Conservation (phyloP, 129 eudicot species). For the carrot (Daucus carota) region DH1_v3.0 NC_030389.2:34342001-34342500, state of each 20-base stretch:
- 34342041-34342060: constrained; percentile 55
- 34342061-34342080: constrained; percentile 62
- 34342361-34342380: background rate
- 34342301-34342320: background rate
- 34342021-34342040: constrained; percentile 50
- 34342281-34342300: constrained; percentile 2
- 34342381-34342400: background rate
- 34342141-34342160: constrained; percentile 68
- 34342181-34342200: constrained; percentile 42
- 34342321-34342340: background rate
- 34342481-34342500: background rate
- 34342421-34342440: background rate
- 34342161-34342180: constrained; percentile 85
- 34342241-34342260: background rate
- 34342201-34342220: background rate
- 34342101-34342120: constrained; percentile 72
- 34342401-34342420: background rate
- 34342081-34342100: constrained; percentile 58
- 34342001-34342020: constrained; percentile 63
- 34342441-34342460: background rate
- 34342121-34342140: constrained; percentile 86
- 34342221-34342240: background rate
- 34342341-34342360: background rate
- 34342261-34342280: background rate
- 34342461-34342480: background rate